Base-by-base conservation (phyloP, 2,329 filamentous ascomycete genomes). In the Calycina herbarum region DNA sequence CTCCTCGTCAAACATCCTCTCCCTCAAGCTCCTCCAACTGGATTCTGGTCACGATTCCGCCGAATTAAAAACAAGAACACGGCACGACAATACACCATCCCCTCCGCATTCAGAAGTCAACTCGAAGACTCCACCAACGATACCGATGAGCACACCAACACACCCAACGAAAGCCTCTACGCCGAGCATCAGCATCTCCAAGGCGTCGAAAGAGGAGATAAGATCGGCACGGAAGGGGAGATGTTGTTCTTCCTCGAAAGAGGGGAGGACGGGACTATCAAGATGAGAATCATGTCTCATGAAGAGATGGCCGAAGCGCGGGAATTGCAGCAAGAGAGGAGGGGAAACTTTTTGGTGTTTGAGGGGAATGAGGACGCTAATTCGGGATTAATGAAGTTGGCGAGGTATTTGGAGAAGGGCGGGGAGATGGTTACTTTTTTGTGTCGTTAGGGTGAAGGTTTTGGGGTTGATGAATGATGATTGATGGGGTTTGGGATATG, bases 401-500 rank as follows among this genome's bases (percentile, higher is more conserved):
- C 64, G 29, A 65, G 63, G 40, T 67, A 67, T 57, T 51, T 67
- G 57, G 58, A 57, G 57, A 27, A 57, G 27, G 31, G 31, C 57
- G 8, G 60, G 17, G 45, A 51, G 45, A 51, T 51, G 45, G n/a
- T 20, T 3, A 51, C 45, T 24, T 51, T 51, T 51, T 24, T 51
- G 45, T 24, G 45, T 51, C 45, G 45, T 1, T 51, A 51, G 45
- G 45, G 45, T 10, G n/a, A 2, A n/a, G 13, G 6, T 24, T 51
- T 5, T 17, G 42, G 15, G 17, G 5, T n/a, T 45, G 40, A 15
- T 40, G 38, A 15, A 11, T 11, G 38, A 13, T 11, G 5, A 40
- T 40, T 17, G 42, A 20, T 48, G 42, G 17, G 42, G 2, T 48
- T 17, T n/a, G 42, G 15, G n/a, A 0, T 20, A 17, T 5, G 17